Percentiles rank a stretch among this genome's conserved stretches.
Conservation (phyloP, 805 yeast genomes). For the Lipomyces spencermartinsiae region DNA sequence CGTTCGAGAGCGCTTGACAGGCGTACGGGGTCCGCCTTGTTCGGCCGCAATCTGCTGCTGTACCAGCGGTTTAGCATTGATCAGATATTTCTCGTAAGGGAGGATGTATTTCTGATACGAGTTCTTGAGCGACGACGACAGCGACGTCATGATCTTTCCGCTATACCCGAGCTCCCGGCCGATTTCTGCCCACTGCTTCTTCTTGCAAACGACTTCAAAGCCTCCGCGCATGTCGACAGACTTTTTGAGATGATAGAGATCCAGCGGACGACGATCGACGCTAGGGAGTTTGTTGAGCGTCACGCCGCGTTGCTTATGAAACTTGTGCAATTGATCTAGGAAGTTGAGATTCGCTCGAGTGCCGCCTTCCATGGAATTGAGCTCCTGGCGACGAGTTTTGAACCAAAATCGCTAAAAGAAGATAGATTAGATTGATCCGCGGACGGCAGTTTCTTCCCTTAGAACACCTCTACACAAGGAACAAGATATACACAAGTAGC, state of each 20-base stretch:
- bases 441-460: not conserved
- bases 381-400: constrained; percentile 46
- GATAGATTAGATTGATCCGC: not conserved
- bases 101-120: constrained; percentile 46
- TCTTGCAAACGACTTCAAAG: constrained; percentile 39
- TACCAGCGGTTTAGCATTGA: constrained; percentile 35
- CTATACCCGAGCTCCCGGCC: constrained; percentile 81
- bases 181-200: constrained; percentile 74
- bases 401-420: constrained; percentile 42
- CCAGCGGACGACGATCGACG: constrained; percentile 41
- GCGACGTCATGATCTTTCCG: constrained; percentile 72
- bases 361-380: constrained; percentile 47
- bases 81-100: constrained; percentile 45
- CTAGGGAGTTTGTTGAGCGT: constrained; percentile 40
- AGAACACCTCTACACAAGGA: not conserved
- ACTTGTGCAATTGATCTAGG: constrained; percentile 46
- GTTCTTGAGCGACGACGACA: constrained; percentile 68
- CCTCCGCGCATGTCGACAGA: constrained; percentile 44
- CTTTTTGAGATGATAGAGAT: constrained; percentile 45
- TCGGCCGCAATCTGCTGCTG: constrained; percentile 34
- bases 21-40: constrained; percentile 34
- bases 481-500: constrained; percentile 1
- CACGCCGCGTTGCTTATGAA: constrained; percentile 43
- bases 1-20: constrained; percentile 31
- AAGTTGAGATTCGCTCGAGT: constrained; percentile 46